phyloP scores from a whole-genome alignment of 2,329 filamentous ascomycete genomes.

The Cryphonectria naterciae region DNA sequence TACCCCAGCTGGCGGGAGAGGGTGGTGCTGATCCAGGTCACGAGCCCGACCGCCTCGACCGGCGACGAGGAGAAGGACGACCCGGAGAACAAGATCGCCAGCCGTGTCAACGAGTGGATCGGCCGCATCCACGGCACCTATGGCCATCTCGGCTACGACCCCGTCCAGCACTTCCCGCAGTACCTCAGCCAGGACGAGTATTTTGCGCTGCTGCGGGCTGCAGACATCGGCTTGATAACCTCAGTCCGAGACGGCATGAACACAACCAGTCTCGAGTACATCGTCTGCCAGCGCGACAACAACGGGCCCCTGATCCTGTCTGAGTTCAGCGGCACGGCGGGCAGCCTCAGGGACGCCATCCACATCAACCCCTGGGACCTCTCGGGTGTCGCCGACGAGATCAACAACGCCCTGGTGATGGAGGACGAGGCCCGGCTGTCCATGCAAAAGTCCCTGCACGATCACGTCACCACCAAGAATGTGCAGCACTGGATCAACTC shows the following conservation, averaged over 20 bases:
- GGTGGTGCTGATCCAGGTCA: slow-evolving; percentile 93
- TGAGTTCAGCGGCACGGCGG: slow-evolving; percentile 93
- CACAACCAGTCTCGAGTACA: slow-evolving; percentile 92
- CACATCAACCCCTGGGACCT: slow-evolving; percentile 98
- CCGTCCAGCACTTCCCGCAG: slow-evolving; percentile 93
- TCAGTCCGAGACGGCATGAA: slow-evolving; percentile 98
- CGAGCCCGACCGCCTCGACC: slow-evolving; percentile 77
- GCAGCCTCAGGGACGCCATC: slow-evolving; percentile 81
- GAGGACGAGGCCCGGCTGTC: slow-evolving; percentile 63
- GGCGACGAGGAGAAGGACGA: slow-evolving; percentile 77
- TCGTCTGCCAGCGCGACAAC: slow-evolving; percentile 86
- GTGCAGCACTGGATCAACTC: slow-evolving; percentile 84
- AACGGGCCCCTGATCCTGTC: slow-evolving; percentile 90
- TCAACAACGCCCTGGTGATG: slow-evolving; percentile 83
- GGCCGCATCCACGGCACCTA: slow-evolving; percentile 90
- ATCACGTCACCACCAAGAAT: slow-evolving; percentile 83
- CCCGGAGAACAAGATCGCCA: slow-evolving; percentile 78
- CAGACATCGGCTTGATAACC: slow-evolving; percentile 91
- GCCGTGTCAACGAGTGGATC: slow-evolving; percentile 87
- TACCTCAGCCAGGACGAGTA: slow-evolving; percentile 91
- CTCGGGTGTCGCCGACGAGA: slow-evolving; percentile 79
- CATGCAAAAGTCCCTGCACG: slow-evolving; percentile 77
- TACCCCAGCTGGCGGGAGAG: slow-evolving; percentile 92
- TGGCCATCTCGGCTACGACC: slow-evolving; percentile 85
- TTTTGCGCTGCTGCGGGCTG: slow-evolving; percentile 87